A percentile compares a stretch with the other conserved stretches of the same genome.
Evolutionary conservation across 768 basidiomycete genomes (phyloP).

Genomic region (Omphalotus guepiniiformis): DNA sequence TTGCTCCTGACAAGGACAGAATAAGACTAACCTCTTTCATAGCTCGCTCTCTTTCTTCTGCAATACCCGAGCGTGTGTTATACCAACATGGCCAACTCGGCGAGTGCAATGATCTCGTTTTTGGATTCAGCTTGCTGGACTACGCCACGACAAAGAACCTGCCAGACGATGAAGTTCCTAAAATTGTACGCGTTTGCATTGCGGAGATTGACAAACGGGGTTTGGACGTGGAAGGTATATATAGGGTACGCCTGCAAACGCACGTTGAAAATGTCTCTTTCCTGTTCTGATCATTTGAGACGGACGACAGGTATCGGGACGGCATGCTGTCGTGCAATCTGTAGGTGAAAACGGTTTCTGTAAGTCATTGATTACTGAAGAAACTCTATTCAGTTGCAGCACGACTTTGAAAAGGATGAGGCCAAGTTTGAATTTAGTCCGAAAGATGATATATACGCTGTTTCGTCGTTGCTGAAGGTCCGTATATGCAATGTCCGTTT

Average conservation of each 20-base stretch:
- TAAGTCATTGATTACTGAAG: neutral
- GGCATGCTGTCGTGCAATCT: conserved; percentile 80
- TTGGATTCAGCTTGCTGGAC: conserved; percentile 83
- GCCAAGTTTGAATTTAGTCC: conserved; percentile 66
- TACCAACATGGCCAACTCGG: conserved; percentile 81
- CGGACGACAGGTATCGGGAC: conserved; percentile 75
- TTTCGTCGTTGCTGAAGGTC: conserved; percentile 84
- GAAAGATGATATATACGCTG: conserved; percentile 77
- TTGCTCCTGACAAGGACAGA: conserved; percentile 70
- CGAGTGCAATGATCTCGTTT: conserved; percentile 83
- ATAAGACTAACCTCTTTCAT: conserved; percentile 50
- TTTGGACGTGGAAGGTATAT: conserved; percentile 75
- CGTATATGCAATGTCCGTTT: too few species aligned
- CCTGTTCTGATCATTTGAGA: conserved; percentile 8
- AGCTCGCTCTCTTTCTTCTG: conserved; percentile 56
- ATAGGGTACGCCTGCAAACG: conserved; percentile 67
- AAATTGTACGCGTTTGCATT: conserved; percentile 77
- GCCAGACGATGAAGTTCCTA: conserved; percentile 70
- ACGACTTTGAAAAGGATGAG: conserved; percentile 85
- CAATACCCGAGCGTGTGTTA: conserved; percentile 66
- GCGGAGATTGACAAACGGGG: conserved; percentile 80
- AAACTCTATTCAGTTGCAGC: conserved; percentile 55
- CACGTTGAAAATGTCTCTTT: conserved; percentile 1
- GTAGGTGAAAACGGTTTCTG: conserved; percentile 35
- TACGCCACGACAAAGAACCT: conserved; percentile 81